Base-by-base conservation (phyloP, 2,329 filamentous ascomycete species). In the Escovopsis sp. region DNA sequence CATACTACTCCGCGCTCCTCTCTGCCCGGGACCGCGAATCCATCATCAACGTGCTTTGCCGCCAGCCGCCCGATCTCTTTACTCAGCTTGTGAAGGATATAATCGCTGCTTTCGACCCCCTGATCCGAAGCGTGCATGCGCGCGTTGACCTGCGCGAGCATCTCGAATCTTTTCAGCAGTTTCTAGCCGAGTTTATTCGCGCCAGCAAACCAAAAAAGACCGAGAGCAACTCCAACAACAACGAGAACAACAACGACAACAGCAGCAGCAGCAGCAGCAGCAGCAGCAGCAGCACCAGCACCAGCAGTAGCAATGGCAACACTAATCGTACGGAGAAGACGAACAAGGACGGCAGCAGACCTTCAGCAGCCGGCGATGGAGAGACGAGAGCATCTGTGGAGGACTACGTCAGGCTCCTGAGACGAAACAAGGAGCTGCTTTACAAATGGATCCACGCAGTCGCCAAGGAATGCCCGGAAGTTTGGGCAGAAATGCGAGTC, bases 361-460 rank as follows among this genome's bases (percentile, higher is more conserved):
- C 27, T 9, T 11, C 27, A 30, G 8, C 27, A 30, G 8, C 27
- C 65, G 51, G 58, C 35, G 49, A 53, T 35, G 42, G 47, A 20
- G 40, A 50, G 38, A 50, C 40, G n/a, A 51, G 62, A 35, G 74
- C 81, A 0, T 76, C 72, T 0, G 79, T 87, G 1, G 76, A 83
- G 47, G 82, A 88, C 51, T 89, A 79, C 47, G 77, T 86, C 8
- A 60, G 68, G 12, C 59, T 89, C 1, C 60, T 88, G 12, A 70
- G 71, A 47, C 73, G 74, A 41, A 80, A 88, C 51, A 70, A 76
- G 32, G 63, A 66, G 1, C 66, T 77, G 2, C 61, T 76, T 37
- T 84, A 85, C 60, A 74, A 71, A 40, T 88, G 83, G 65, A 55
- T 87, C 3, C 81, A 87, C 48, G 74, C 81, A 41, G 66, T 84